Evolutionary conservation across 768 basidiomycete genomes (phyloP).

Genomic region (Melanogaster broomeanus): DNA sequence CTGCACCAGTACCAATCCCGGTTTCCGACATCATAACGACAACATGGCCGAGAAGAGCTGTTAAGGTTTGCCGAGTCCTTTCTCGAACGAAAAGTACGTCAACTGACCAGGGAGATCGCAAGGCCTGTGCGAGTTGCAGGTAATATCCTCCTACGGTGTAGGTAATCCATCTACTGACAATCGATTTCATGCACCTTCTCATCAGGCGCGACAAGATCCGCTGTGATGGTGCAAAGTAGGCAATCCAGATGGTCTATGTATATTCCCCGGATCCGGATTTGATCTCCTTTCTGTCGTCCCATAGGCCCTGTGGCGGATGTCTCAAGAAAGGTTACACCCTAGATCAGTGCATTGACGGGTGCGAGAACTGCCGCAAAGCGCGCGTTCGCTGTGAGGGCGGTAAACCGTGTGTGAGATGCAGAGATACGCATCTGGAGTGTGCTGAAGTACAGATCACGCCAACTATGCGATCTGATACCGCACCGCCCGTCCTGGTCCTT

Average conservation of each 20-base stretch:
- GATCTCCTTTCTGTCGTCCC: background rate
- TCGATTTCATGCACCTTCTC: background rate
- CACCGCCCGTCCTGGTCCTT: constrained; percentile 21
- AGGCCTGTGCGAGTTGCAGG: constrained; percentile 69
- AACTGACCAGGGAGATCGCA: constrained; percentile 11
- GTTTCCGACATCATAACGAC: constrained; percentile 52
- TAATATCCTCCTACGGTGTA: constrained; percentile 5
- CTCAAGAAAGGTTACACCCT: constrained; percentile 52
- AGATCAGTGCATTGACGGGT: constrained; percentile 62
- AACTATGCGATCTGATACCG: constrained; percentile 24
- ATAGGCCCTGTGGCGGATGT: constrained; percentile 61
- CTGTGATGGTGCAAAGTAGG: constrained; percentile 56
- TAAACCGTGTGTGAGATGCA: constrained; percentile 37
- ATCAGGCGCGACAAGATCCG: constrained; percentile 62
- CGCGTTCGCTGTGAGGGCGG: constrained; percentile 45
- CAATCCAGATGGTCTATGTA: background rate
- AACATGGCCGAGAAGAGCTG: constrained; percentile 51
- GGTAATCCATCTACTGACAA: background rate
- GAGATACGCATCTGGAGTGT: constrained; percentile 44
- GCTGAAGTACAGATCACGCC: constrained; percentile 39
- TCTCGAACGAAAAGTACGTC: background rate
- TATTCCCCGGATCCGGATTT: constrained; percentile 1
- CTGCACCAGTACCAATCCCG: constrained; percentile 41
- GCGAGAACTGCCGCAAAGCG: constrained; percentile 57
- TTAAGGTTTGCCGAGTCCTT: constrained; percentile 43